Evolutionary conservation across 2,329 filamentous ascomycete species (phyloP).

Genomic region (Amauroascus niger): DNA sequence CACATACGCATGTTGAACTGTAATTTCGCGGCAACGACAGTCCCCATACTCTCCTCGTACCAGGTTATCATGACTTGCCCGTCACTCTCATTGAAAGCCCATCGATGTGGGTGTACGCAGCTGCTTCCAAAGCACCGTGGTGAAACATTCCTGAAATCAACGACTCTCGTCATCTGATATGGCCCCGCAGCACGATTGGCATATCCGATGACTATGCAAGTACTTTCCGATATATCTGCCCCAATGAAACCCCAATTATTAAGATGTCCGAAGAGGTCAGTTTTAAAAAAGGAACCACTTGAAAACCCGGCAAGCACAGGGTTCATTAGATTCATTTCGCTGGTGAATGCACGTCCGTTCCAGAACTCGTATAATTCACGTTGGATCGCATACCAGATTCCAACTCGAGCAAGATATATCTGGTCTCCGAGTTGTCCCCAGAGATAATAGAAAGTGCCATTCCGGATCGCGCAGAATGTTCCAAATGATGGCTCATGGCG

Average conservation of each 20-base stretch:
- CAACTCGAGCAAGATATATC: conserved; percentile 15
- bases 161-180: conserved; percentile 12
- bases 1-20: conserved; percentile 16
- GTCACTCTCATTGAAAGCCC: conserved; percentile 11
- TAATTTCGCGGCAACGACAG: conserved; percentile 12
- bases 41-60: conserved; percentile 9
- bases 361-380: conserved; percentile 14
- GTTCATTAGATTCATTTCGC: neutral
- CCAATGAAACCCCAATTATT: conserved; percentile 16
- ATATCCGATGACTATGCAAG: conserved; percentile 12
- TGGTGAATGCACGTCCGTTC: conserved; percentile 14
- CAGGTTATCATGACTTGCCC: conserved; percentile 15
- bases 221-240: neutral
- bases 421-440: conserved; percentile 14
- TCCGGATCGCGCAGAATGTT: conserved; percentile 14
- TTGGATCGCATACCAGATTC: conserved; percentile 9
- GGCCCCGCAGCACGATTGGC: conserved; percentile 10
- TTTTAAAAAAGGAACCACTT: conserved; percentile 12
- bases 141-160: conserved; percentile 2
- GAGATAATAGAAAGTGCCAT: conserved; percentile 13
- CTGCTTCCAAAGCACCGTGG: neutral
- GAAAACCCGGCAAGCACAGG: conserved; percentile 15
- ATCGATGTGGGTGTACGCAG: conserved; percentile 15
- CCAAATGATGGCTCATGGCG: conserved; percentile 15
- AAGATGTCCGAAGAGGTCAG: conserved; percentile 14